Evolutionary conservation across 2,329 filamentous ascomycete species (phyloP).

Genomic region (Dothiorella sarmentorum): DNA sequence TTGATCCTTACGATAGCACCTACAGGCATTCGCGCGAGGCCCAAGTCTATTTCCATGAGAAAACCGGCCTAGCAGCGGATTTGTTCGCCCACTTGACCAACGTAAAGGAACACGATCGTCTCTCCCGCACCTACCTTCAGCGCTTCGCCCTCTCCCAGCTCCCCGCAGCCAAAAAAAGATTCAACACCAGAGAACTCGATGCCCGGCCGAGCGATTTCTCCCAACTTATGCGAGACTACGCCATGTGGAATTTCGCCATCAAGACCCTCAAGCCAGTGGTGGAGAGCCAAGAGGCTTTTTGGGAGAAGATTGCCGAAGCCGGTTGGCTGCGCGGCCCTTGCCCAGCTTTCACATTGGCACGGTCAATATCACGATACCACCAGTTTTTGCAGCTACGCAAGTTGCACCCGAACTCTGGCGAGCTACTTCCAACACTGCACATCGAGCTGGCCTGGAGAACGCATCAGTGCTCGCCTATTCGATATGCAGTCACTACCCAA

Average conservation of each 20-base stretch:
- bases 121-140: slow-evolving; percentile 8
- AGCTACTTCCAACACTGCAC: slow-evolving; percentile 42
- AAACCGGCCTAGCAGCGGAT: slow-evolving; percentile 11
- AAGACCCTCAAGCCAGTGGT: slow-evolving; percentile 33
- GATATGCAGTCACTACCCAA: slow-evolving; percentile 26
- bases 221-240: slow-evolving; percentile 11
- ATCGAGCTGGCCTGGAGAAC: slow-evolving; percentile 47
- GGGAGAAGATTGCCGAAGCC: slow-evolving; percentile 41
- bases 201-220: slow-evolving; percentile 11
- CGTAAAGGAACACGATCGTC: slow-evolving; percentile 2
- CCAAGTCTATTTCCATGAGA: background rate
- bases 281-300: slow-evolving; percentile 38
- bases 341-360: slow-evolving; percentile 33
- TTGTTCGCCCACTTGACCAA: background rate
- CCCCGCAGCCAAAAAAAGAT: background rate
- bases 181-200: slow-evolving; percentile 3
- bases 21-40: background rate
- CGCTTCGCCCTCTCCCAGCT: slow-evolving; percentile 10
- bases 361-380: slow-evolving; percentile 38
- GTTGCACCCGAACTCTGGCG: slow-evolving; percentile 24
- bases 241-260: slow-evolving; percentile 3
- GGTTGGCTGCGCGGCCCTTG: slow-evolving; percentile 42
- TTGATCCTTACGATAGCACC: slow-evolving; percentile 9
- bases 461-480: slow-evolving; percentile 36
- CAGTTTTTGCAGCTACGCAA: slow-evolving; percentile 38